These are phyloP conservation scores for Bacterosira constricta DNA, from an alignment of 108 stramenopile species.

Conservation along the genomic window DNA sequence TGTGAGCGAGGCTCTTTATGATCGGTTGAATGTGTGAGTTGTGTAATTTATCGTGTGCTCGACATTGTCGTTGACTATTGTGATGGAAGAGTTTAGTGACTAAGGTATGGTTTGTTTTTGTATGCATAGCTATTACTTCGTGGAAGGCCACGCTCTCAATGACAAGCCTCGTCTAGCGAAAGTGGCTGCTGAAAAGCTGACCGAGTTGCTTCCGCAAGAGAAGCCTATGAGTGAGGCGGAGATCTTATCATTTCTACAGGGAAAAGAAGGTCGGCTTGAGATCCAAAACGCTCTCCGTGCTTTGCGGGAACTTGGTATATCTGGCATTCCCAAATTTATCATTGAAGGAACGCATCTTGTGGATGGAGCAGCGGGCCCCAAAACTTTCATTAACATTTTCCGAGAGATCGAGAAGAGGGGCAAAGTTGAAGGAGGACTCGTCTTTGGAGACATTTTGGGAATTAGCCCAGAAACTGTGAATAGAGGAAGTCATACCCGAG, in stretches of 20 bases:
- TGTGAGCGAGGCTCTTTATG: conserved; percentile 77
- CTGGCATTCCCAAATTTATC: conserved; percentile 87
- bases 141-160: conserved; percentile 66
- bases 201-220: conserved; percentile 29
- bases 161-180: conserved; percentile 64
- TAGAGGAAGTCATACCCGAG: conserved; percentile 57
- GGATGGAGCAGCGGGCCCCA: conserved; percentile 72
- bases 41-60: not conserved
- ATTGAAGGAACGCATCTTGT: conserved; percentile 76
- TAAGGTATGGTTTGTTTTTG: not conserved
- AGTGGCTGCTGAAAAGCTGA: conserved; percentile 50
- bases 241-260: conserved; percentile 67
- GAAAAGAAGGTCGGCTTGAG: conserved; percentile 66
- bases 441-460: conserved; percentile 78
- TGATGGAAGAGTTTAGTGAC: not conserved
- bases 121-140: conserved; percentile 69
- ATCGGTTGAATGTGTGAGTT: conserved; percentile 73
- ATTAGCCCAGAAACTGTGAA: conserved; percentile 51
- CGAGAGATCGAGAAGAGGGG: conserved; percentile 74
- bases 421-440: conserved; percentile 48
- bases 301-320: conserved; percentile 64
- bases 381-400: conserved; percentile 69
- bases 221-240: conserved; percentile 41
- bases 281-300: conserved; percentile 62
- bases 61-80: not conserved